phyloP scores from a whole-genome alignment of 225 moss, liverwort and hornwort genomes.

The Takakia lepidozioides region DNA sequence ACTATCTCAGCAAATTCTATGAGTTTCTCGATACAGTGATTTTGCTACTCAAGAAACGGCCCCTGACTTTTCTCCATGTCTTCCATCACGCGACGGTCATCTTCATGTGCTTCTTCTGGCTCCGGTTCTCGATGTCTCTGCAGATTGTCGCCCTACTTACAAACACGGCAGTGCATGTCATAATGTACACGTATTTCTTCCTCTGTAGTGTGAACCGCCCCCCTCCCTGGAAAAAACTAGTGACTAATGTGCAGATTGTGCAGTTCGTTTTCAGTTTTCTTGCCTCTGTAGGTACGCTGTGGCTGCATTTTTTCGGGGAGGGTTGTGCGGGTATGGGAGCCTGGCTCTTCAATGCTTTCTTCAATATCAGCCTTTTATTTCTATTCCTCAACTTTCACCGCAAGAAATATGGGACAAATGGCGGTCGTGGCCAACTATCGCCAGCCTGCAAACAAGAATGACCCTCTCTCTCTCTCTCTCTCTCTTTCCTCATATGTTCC shows the following conservation, averaged over 20 bases:
- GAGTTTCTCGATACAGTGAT: constrained; percentile 78
- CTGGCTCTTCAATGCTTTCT: constrained; percentile 69
- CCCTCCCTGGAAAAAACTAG: constrained; percentile 82
- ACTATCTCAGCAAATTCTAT: constrained; percentile 95
- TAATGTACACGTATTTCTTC: constrained; percentile 95
- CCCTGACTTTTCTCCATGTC: constrained; percentile 81
- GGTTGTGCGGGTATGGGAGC: constrained; percentile 89
- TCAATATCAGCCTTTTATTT: constrained; percentile 59
- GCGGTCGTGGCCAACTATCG: constrained; percentile 25
- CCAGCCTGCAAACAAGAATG: constrained; percentile 37
- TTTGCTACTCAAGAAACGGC: constrained; percentile 48
- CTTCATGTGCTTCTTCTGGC: constrained; percentile 98
- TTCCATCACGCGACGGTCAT: constrained; percentile 85
- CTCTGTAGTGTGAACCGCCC: constrained; percentile 68
- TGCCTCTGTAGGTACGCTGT: constrained; percentile 59
- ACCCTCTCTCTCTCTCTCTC: too few relatives aligned
- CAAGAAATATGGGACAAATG: constrained; percentile 55
- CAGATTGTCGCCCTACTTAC: constrained; percentile 82
- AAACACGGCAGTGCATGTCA: constrained; percentile 85
- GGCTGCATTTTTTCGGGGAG: constrained; percentile 65
- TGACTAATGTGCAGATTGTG: constrained; percentile 78
- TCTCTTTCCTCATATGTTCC: too few relatives aligned
- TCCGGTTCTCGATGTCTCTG: constrained; percentile 75
- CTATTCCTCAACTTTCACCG: constrained; percentile 81
- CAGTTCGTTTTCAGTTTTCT: constrained; percentile 90